Evolutionary conservation across 805 yeast species (phyloP).

Genomic region (Peterozyma xylosa): DNA sequence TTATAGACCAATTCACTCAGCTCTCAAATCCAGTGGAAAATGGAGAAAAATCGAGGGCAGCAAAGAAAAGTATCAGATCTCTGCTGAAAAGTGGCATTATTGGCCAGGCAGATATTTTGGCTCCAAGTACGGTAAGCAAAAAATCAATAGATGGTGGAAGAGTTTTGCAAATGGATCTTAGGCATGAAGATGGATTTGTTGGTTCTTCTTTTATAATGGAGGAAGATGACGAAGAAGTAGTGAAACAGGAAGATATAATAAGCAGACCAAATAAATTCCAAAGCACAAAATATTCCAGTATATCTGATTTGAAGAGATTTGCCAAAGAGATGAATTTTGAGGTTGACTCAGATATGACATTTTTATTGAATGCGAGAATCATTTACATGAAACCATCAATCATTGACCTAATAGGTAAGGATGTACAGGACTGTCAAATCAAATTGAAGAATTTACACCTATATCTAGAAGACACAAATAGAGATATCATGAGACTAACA

Average conservation of each 20-base stretch:
- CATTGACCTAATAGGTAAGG: background rate
- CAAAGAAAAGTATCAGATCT: background rate
- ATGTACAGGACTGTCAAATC: background rate
- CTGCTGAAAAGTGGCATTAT: background rate
- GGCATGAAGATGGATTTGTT: background rate
- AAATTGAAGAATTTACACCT: background rate
- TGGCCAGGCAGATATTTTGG: background rate
- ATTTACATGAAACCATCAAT: background rate
- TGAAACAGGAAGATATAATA: background rate
- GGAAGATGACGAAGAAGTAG: background rate
- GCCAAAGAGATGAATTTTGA: background rate
- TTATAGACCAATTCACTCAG: background rate
- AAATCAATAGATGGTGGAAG: too few relatives aligned
- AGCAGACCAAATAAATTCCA: too few relatives aligned
- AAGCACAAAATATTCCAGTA: background rate
- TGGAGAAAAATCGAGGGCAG: background rate
- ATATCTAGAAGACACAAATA: background rate
- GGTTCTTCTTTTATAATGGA: background rate
- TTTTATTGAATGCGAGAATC: background rate
- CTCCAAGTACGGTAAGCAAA: background rate
- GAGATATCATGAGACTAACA: background rate
- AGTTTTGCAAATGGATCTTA: background rate
- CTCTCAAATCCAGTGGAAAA: background rate
- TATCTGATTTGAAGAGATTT: background rate
- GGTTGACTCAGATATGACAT: background rate